A percentile compares a stretch with the other conserved stretches of the same genome.
Evolutionary conservation across 2,329 filamentous ascomycete genomes (phyloP).

Genomic region (Fusarium redolens): DNA sequence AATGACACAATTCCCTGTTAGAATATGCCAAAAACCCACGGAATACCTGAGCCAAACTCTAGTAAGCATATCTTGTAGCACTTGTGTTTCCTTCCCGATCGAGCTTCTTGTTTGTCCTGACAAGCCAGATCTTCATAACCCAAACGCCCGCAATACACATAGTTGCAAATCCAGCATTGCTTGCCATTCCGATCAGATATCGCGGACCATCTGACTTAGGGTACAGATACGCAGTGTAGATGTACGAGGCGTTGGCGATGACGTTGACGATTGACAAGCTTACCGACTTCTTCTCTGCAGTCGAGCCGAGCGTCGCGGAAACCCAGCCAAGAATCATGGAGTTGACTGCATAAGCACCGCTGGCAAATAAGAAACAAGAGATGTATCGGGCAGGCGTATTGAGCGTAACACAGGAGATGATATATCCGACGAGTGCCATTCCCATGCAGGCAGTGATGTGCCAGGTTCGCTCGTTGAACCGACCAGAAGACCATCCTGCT

Average conservation of each 20-base stretch:
- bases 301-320: constrained; percentile 54
- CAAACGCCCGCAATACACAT: constrained; percentile 43
- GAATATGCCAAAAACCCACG: background rate
- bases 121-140: constrained; percentile 43
- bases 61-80: constrained; percentile 36
- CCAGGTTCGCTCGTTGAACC: constrained; percentile 55
- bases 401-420: constrained; percentile 47
- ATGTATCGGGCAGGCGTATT: constrained; percentile 49
- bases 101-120: constrained; percentile 42
- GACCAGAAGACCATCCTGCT: constrained; percentile 56
- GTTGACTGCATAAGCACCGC: constrained; percentile 54
- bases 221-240: constrained; percentile 60
- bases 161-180: constrained; percentile 42
- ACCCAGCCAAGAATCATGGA: constrained; percentile 58
- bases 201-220: constrained; percentile 54
- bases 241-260: constrained; percentile 56
- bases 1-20: background rate
- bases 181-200: constrained; percentile 55
- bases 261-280: constrained; percentile 58
- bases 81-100: constrained; percentile 24
- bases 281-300: constrained; percentile 57
- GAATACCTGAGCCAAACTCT: background rate
- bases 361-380: constrained; percentile 51
- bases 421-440: constrained; percentile 54
- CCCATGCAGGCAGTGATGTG: constrained; percentile 50